Evolutionary conservation across 148 eudicot species (phyloP).

Genomic region (Arbutus unedo): DNA sequence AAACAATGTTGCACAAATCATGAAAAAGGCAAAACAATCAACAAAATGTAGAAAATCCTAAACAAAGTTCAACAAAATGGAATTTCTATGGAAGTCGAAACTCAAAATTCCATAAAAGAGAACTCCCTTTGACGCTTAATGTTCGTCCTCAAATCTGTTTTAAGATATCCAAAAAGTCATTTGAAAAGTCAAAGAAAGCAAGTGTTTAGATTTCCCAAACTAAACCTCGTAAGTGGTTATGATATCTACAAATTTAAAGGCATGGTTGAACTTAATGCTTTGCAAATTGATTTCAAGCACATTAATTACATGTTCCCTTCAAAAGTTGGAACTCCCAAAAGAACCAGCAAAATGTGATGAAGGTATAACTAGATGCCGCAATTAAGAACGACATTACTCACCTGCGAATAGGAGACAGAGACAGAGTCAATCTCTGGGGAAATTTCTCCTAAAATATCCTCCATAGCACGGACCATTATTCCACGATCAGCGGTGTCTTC

Average conservation of each 20-base stretch:
- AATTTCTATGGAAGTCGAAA: background rate
- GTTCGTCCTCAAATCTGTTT: background rate
- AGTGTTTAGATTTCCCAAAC: background rate
- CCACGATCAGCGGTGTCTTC: conserved; percentile 87
- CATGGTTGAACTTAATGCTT: background rate
- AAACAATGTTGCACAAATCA: background rate
- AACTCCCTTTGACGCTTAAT: background rate
- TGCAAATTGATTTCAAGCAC: background rate
- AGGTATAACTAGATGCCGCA: background rate
- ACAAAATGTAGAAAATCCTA: background rate
- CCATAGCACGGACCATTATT: conserved; percentile 95
- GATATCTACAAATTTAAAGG: background rate
- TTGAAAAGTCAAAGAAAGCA: background rate
- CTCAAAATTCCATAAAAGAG: background rate
- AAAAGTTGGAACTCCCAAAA: conserved; percentile 1
- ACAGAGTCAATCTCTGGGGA: conserved; percentile 61
- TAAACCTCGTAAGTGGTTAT: background rate
- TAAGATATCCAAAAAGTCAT: background rate
- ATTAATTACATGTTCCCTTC: background rate
- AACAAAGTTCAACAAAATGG: background rate
- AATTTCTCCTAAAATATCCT: conserved; percentile 71
- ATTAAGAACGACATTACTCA: background rate
- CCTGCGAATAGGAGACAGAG: conserved; percentile 82
- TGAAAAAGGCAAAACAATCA: background rate
- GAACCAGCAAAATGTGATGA: background rate